These are phyloP conservation scores for Arachnopeziza araneosa DNA, from an alignment of 2,329 filamentous ascomycete genomes.

Conservation along the genomic window DNA sequence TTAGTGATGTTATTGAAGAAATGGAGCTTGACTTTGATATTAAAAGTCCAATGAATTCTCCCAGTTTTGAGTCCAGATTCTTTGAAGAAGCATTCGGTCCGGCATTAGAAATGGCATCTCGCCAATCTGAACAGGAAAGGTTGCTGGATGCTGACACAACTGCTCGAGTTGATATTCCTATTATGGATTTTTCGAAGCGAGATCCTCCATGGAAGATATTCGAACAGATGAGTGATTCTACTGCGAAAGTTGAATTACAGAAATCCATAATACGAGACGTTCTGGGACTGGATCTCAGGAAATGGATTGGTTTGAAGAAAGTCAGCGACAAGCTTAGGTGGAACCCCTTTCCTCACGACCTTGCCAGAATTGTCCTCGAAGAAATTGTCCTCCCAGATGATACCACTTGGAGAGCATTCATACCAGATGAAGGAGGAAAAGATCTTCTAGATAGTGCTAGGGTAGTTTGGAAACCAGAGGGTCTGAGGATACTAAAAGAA, in stretches of 20 bases:
- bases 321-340: conserved; percentile 39
- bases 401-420: conserved; percentile 32
- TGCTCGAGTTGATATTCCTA: conserved; percentile 42
- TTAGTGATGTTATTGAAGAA: conserved; percentile 25
- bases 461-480: conserved; percentile 43
- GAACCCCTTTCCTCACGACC: conserved; percentile 37
- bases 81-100: conserved; percentile 25
- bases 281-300: conserved; percentile 25
- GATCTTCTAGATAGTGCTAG: conserved; percentile 33
- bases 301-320: conserved; percentile 37
- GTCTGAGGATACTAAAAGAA: conserved; percentile 40
- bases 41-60: background rate
- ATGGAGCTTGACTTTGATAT: conserved; percentile 10
- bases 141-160: conserved; percentile 32
- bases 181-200: conserved; percentile 38
- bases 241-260: conserved; percentile 28
- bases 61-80: conserved; percentile 13
- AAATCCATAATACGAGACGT: conserved; percentile 22
- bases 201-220: conserved; percentile 41
- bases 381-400: conserved; percentile 37
- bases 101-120: conserved; percentile 16
- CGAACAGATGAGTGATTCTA: conserved; percentile 7
- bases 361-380: conserved; percentile 33
- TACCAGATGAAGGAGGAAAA: conserved; percentile 25
- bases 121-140: conserved; percentile 27